Evolutionary conservation across 164 flowering plant genomes (phyloP), one percentile per base, ranked within the genome.

Genomic region (Vitis riparia): DNA sequence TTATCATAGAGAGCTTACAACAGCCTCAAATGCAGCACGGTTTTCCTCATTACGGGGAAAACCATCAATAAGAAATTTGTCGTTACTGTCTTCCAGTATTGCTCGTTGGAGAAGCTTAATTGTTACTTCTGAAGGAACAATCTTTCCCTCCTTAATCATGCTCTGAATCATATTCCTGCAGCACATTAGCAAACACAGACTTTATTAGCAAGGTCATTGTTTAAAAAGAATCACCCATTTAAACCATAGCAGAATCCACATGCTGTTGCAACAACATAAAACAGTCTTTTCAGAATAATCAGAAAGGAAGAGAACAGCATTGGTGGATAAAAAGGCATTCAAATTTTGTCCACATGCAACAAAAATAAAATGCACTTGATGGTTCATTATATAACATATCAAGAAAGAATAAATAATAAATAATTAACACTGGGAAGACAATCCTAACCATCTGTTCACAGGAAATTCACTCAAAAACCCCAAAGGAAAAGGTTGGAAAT

Each of bases 21-120:
- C 91, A 59, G 73, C 75, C 81, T 95, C 98, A 81, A 95, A 95
- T 51, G 96, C 94, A 44, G 92, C 93, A 63, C 97, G 95, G 69
- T 92, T 94, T 79, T 94, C 98, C 81, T 91, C 97, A 75, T 92
- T 91, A 32, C 97, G 90, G 51, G 98, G 98, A 71, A 94, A 94
- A 32, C 99, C 97, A 77, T 94, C 98, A 79, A 94, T 92, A 27
- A 94, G 92, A 81, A 94, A 92, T 68, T 89, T 93, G 77, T 94
- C 89, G 57, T 92, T 94, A 4, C 79, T 88, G 76, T 73, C 90
- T 71, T 89, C 88, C 70, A 50, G 70, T 80, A 92, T 92, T 76
- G 99, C 98, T 62, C 77, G 79, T 62, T 86, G 89, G 51, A 94
- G 98, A 81, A 94, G 98, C 83, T 86, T 88, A 63, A 94, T 77